Base-by-base conservation (phyloP, 148 eudicot genomes). In the Silene latifolia region DNA sequence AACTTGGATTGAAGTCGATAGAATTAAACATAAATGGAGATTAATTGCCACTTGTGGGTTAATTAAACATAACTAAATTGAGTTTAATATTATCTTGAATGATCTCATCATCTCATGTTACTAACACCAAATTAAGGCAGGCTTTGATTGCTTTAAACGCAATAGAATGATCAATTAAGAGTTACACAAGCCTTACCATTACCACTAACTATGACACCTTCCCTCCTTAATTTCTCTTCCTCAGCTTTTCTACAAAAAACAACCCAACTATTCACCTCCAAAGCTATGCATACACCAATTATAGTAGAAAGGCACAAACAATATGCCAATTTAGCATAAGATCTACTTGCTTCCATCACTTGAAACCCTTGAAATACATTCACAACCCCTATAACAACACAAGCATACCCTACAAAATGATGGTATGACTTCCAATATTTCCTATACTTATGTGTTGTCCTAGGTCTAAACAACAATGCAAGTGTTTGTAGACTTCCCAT, bases 401-500 rank as follows among this genome's bases (percentile, higher is more conserved):
- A 95, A 67, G 85, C 89, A 79, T 95, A 95, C 80, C 98, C 98
- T 15, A 95, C 98, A 78, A 95, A 92, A 59, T 95, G 97, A 81
- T 95, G 98, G 79, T 95, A 95, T 25, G 97, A 92, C 70, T 95
- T 95, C 98, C 98, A 95, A 61, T 95, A 95, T 83, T 83, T 95
- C 72, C 97, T 86, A 69, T 85, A 90, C 80, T 92, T 92, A 32
- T 88, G 75, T 7, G 97, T 95, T 0, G 98, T 90, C 72, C 85
- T 92, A 0, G 98, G 98, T 86, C 98, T 84, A 54, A 95, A 95
- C 58, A 95, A 54, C 62, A 95, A 70, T 0, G 98, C 97, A 58
- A 90, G 68, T 4, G 96, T 92, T 73, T 95, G 98, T 9, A 95
- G 76, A 63, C 93, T 76, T 21, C 88, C 97, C 51, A 95, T 60